phyloP scores from a whole-genome alignment of 2,329 filamentous ascomycete species.

The Microcyclospora pomicola region DNA sequence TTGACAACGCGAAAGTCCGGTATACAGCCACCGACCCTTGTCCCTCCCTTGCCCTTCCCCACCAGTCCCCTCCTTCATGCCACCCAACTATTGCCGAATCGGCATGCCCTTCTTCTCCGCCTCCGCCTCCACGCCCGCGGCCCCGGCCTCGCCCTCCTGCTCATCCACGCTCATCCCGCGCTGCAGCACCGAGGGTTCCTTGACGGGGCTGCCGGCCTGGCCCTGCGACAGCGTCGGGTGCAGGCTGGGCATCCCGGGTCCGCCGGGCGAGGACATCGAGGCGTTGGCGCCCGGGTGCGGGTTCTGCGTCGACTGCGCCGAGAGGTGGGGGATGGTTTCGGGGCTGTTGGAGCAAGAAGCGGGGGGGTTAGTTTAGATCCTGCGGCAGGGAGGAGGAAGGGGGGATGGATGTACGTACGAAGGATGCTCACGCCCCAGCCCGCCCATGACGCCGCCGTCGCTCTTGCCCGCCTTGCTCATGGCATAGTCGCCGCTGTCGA shows the following conservation, averaged over 20 bases:
- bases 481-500: constrained; percentile 88
- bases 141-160: constrained; percentile 13
- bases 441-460: constrained; percentile 71
- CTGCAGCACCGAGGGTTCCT: constrained; percentile 79
- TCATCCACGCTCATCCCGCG: constrained; percentile 57
- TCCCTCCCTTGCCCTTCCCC: too few species aligned
- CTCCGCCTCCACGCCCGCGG: constrained; percentile 3
- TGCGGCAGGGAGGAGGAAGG: constrained; percentile 2
- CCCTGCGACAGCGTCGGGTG: constrained; percentile 34
- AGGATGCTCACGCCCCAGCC: constrained; percentile 87
- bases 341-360: constrained; percentile 15
- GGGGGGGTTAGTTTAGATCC: not conserved
- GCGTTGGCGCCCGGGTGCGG: constrained; percentile 5
- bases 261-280: constrained; percentile 12
- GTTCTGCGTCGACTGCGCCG: constrained; percentile 15
- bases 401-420: constrained; percentile 44
- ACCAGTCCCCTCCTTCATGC: too few species aligned
- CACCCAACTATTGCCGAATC: constrained; percentile 6
- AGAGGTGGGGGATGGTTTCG: constrained; percentile 26
- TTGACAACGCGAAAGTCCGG: too few species aligned
- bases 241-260: constrained; percentile 12
- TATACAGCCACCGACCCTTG: too few species aligned
- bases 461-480: constrained; percentile 94
- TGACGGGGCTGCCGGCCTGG: constrained; percentile 66
- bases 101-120: constrained; percentile 9